phyloP scores from a whole-genome alignment of 176 grass and related monocot species.

The Melocanna baccifera region DNA sequence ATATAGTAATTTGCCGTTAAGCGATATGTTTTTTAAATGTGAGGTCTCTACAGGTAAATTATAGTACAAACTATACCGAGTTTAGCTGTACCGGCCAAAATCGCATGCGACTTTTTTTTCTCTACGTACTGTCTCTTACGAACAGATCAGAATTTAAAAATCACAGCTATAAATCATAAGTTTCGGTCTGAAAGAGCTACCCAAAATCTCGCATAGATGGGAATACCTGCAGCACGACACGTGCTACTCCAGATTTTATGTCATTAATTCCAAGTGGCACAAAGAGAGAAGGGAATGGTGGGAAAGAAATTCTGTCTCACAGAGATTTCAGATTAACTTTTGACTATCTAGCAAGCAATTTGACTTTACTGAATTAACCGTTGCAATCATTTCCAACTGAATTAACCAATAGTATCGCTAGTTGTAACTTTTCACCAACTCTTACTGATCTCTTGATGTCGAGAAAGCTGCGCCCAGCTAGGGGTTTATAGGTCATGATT shows the following conservation, averaged over 20 bases:
- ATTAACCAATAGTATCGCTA: not conserved
- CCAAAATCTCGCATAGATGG: too few species aligned
- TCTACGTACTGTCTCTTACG: too few species aligned
- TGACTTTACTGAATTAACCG: conserved; percentile 9
- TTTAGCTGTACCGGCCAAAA: too few species aligned
- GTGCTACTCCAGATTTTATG: not conserved
- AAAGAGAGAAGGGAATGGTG: too few species aligned
- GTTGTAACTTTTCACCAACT: not conserved
- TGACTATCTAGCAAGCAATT: not conserved
- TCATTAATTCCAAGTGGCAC: not conserved
- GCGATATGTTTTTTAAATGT: too few species aligned
- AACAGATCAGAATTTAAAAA: too few species aligned
- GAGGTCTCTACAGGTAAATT: too few species aligned
- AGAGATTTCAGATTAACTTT: not conserved
- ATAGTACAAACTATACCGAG: too few species aligned
- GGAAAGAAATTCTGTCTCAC: not conserved
- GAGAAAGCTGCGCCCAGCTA: not conserved
- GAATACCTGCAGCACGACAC: not conserved
- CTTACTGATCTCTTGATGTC: not conserved
- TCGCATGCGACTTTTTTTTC: too few species aligned
- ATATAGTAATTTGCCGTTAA: too few species aligned
- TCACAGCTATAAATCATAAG: too few species aligned
- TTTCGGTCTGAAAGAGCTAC: too few species aligned
- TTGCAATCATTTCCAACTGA: not conserved
- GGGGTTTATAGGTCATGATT: not conserved